Evolutionary conservation across 1,139 yeast species (phyloP), one percentile per base, ranked within the genome.

Genomic region (Wickerhamomyces sp.): DNA sequence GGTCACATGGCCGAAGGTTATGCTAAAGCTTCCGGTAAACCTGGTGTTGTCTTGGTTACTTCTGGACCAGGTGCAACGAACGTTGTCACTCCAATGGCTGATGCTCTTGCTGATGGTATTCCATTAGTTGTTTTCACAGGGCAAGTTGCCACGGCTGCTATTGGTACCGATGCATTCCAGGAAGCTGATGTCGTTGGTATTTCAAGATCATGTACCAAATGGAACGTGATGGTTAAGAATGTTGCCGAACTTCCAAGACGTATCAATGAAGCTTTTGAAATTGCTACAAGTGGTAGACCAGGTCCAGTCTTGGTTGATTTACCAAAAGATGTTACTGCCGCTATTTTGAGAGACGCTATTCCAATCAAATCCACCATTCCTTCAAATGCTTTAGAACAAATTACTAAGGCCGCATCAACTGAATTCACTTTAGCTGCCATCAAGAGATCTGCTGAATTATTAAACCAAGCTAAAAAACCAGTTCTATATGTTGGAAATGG

Each of bases 1-100:
- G 98, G 98, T 38, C 98, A 92, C 66, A 92, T 92, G 98, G 98
- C 98, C 40, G 97, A 92, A 69, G 98, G 98, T 46, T 92, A 92
- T 56, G 97, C 98, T 42, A 76, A 95, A 54, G 98, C 95, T 27
- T 67, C 76, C 39, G 98, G 98, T 44, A 92, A 88, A 63, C 94
- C 97, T n/a, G 98, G 98, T 68, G 96, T 92, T 51, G 97, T 92
- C 42, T 72, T 92, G 57, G 98, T 92, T 38, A 92, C 98, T 15
- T 88, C 97, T 1, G 98, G 98, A 39, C 98, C 98, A 14, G 98
- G 97, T 58, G 98, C 98, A 35, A 92, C 98, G 40, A 92, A 92
- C 60, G 96, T 92, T 45, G 81, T 92, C 47, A 92, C 98, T 15
- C 97, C 98, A 40, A 76, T 92, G 87, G 96, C 96, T 46, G 98